Percentiles rank a stretch among this genome's conserved stretches.
Evolutionary conservation across 371 early-diverging fungal genomes (phyloP).

Genomic region (Polyrhizophydium stewartii): DNA sequence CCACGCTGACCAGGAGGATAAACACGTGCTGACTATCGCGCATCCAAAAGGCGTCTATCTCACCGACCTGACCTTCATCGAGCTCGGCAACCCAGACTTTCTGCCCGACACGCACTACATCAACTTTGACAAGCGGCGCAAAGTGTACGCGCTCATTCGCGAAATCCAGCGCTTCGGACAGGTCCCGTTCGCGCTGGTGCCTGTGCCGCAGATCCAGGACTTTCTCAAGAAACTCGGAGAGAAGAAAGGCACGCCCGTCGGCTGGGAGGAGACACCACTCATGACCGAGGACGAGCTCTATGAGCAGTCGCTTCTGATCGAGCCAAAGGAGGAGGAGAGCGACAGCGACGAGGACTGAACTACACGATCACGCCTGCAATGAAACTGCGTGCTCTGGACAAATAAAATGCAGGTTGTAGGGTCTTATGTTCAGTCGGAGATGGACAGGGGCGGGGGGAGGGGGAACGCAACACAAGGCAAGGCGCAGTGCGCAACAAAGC

Average conservation of each 20-base stretch:
- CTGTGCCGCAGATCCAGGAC: slow-evolving; percentile 23
- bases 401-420: background rate
- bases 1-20: too few species aligned
- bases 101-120: slow-evolving; percentile 41
- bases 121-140: slow-evolving; percentile 55
- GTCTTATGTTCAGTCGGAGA: background rate
- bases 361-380: too few species aligned
- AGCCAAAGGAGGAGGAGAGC: slow-evolving; percentile 34
- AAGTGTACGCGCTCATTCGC: slow-evolving; percentile 34
- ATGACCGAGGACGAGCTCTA: slow-evolving; percentile 38
- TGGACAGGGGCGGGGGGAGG: background rate
- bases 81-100: slow-evolving; percentile 50
- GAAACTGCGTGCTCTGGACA: background rate
- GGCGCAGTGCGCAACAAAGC: background rate
- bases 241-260: slow-evolving; percentile 5
- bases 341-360: slow-evolving; percentile 25
- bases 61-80: slow-evolving; percentile 53
- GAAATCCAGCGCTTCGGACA: slow-evolving; percentile 40
- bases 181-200: slow-evolving; percentile 16
- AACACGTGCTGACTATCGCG: too few species aligned
- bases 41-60: slow-evolving; percentile 38
- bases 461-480: background rate
- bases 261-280: slow-evolving; percentile 12
- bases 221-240: slow-evolving; percentile 21
- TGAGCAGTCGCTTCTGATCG: slow-evolving; percentile 23